Percentiles rank a stretch among this genome's conserved stretches.
Conservation (phyloP, 1,284 basidiomycete species). For the Leccinum ponderosum region DNA sequence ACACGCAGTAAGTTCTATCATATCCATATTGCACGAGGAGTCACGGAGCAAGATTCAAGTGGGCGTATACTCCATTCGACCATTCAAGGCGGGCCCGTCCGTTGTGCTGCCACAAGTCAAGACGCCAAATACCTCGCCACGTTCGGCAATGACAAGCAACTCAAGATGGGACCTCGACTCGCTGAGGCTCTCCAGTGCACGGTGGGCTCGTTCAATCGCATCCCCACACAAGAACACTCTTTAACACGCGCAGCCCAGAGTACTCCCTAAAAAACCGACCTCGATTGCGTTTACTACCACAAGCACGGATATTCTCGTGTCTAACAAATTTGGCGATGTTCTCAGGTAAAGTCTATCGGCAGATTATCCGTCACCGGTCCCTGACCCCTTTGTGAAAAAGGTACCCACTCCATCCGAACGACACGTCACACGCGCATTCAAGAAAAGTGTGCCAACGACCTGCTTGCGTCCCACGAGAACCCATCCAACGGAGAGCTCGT, state of each 20-base stretch:
- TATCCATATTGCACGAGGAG: not conserved
- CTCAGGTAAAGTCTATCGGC: conserved; percentile 52
- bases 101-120: conserved; percentile 56
- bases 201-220: conserved; percentile 44
- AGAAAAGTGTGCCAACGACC: conserved; percentile 37
- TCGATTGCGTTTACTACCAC: conserved; percentile 53
- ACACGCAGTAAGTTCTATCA: conserved; percentile 42
- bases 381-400: conserved; percentile 33
- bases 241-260: conserved; percentile 42
- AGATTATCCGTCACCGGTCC: not conserved
- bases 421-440: conserved; percentile 1
- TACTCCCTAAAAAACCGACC: conserved; percentile 78
- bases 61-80: conserved; percentile 55
- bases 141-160: conserved; percentile 75
- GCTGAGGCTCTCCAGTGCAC: conserved; percentile 56
- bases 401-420: conserved; percentile 46
- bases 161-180: conserved; percentile 70
- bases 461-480: conserved; percentile 66
- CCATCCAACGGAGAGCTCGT: conserved; percentile 74
- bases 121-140: conserved; percentile 57
- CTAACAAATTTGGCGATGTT: conserved; percentile 89
- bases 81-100: conserved; percentile 56
- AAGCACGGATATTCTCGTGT: conserved; percentile 61
- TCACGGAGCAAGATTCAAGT: conserved; percentile 42
- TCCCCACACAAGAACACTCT: not conserved